phyloP scores from a whole-genome alignment of 768 basidiomycete species.

The Gyrodon lividus region DNA sequence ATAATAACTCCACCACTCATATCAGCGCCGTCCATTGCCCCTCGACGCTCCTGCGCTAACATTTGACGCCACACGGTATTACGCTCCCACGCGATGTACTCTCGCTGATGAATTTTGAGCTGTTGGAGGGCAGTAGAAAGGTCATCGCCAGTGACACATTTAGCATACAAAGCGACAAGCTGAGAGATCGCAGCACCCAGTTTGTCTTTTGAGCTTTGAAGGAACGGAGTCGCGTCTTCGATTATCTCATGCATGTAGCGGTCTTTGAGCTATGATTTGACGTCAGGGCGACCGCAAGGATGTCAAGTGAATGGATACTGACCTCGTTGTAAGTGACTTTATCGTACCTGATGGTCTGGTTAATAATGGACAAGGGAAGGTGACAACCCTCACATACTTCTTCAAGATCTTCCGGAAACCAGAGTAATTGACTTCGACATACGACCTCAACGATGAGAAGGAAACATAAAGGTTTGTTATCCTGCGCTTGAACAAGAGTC shows the following conservation, averaged over 20 bases:
- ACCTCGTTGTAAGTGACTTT: slow-evolving; percentile 82
- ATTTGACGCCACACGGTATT: slow-evolving; percentile 98
- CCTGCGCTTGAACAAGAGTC: slow-evolving; percentile 84
- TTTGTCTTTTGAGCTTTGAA: slow-evolving; percentile 55
- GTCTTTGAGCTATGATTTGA: slow-evolving; percentile 60
- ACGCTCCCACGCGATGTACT: slow-evolving; percentile 95
- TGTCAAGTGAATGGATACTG: slow-evolving; percentile 4
- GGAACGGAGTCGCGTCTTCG: slow-evolving; percentile 68
- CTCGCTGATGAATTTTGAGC: slow-evolving; percentile 82
- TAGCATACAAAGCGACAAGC: slow-evolving; percentile 75
- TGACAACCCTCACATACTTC: slow-evolving; percentile 56
- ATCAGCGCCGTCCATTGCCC: slow-evolving; percentile 37
- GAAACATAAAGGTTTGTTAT: slow-evolving; percentile 82
- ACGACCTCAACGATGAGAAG: slow-evolving; percentile 75
- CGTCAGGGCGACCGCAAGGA: neutral
- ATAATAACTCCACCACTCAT: slow-evolving; percentile 46
- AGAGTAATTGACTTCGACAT: slow-evolving; percentile 88
- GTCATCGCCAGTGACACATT: slow-evolving; percentile 81
- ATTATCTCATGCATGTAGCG: slow-evolving; percentile 72
- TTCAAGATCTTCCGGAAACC: slow-evolving; percentile 95
- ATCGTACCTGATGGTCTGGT: slow-evolving; percentile 69
- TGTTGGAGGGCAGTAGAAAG: slow-evolving; percentile 68
- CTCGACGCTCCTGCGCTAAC: slow-evolving; percentile 79
- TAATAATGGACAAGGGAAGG: neutral
- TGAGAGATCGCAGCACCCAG: slow-evolving; percentile 56